Conservation (phyloP, 169 alveolate species). For the Besnoitia besnoiti region DNA sequence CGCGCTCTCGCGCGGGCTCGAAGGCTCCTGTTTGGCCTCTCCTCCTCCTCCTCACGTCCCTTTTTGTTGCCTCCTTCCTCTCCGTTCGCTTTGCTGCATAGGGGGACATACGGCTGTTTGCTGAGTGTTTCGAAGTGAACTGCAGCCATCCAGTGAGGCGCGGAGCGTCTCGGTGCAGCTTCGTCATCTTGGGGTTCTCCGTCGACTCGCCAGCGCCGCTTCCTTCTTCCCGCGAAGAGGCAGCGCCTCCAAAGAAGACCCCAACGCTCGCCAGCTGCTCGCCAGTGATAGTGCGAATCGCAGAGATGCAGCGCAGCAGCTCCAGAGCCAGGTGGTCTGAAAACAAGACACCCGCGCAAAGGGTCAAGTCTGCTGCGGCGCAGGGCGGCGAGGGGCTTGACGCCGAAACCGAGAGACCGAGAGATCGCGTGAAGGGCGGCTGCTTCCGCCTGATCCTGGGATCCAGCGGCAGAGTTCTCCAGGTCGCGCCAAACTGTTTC, state of each 20-base stretch:
- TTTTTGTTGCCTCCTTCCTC: too few species aligned
- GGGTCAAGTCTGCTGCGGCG: too few species aligned
- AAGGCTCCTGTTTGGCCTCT: neutral
- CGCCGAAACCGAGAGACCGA: too few species aligned
- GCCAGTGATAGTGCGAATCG: slow-evolving; percentile 62
- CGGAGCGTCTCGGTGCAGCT: neutral
- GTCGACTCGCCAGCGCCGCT: neutral
- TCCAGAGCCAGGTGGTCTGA: slow-evolving; percentile 66
- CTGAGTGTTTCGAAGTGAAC: neutral
- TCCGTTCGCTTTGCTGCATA: too few species aligned
- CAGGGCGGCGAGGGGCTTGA: too few species aligned
- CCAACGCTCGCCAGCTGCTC: neutral
- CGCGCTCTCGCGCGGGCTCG: neutral
- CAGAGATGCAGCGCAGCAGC: slow-evolving; percentile 60
- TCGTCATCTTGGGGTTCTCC: neutral
- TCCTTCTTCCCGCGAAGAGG: neutral
- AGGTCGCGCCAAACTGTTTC: too few species aligned
- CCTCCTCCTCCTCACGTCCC: neutral
- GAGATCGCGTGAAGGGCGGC: too few species aligned
- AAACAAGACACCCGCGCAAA: neutral
- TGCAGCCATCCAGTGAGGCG: slow-evolving; percentile 25
- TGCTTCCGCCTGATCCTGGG: too few species aligned
- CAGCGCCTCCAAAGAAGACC: neutral
- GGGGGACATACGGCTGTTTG: neutral
- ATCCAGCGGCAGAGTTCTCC: too few species aligned